phyloP scores from a whole-genome alignment of 2,329 filamentous ascomycete species.

The Talaromyces sp. region DNA sequence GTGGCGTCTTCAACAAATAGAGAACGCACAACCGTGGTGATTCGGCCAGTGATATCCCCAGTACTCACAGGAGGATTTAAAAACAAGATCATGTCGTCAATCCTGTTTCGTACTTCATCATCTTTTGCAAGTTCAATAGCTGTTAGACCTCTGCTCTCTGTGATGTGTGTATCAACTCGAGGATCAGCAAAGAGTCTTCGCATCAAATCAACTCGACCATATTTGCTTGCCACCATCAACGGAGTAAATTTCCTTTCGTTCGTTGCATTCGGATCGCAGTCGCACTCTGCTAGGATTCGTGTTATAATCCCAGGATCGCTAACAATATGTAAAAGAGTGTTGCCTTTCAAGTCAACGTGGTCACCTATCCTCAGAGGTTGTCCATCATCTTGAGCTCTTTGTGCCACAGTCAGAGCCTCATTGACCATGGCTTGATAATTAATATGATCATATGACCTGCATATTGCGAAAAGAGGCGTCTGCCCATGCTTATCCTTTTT shows the following conservation, averaged over 20 bases:
- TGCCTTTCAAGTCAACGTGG: conserved; percentile 88
- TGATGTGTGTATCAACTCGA: conserved; percentile 77
- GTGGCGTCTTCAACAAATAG: conserved; percentile 98
- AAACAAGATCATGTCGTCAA: conserved; percentile 88
- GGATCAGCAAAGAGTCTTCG: conserved; percentile 81
- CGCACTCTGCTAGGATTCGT: conserved; percentile 75
- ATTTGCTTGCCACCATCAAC: conserved; percentile 98
- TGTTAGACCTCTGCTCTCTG: conserved; percentile 82
- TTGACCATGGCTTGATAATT: conserved; percentile 86
- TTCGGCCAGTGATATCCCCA: conserved; percentile 70
- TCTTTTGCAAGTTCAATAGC: conserved; percentile 97
- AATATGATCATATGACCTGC: conserved; percentile 89
- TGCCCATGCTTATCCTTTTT: conserved; percentile 94
- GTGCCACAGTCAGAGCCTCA: conserved; percentile 71
- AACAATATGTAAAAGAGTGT: conserved; percentile 92
- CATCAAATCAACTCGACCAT: conserved; percentile 91
- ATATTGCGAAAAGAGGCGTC: conserved; percentile 93
- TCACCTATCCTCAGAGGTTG: conserved; percentile 84
- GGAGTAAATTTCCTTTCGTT: conserved; percentile 95
- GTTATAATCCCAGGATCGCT: conserved; percentile 76
- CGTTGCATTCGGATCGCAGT: conserved; percentile 91
- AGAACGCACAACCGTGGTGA: conserved; percentile 87
- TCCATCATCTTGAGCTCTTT: conserved; percentile 69
- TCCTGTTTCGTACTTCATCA: conserved; percentile 92
- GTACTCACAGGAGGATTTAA: conserved; percentile 54